Base-by-base conservation (phyloP, 306 rosid species). In the Quercus glauca region DNA sequence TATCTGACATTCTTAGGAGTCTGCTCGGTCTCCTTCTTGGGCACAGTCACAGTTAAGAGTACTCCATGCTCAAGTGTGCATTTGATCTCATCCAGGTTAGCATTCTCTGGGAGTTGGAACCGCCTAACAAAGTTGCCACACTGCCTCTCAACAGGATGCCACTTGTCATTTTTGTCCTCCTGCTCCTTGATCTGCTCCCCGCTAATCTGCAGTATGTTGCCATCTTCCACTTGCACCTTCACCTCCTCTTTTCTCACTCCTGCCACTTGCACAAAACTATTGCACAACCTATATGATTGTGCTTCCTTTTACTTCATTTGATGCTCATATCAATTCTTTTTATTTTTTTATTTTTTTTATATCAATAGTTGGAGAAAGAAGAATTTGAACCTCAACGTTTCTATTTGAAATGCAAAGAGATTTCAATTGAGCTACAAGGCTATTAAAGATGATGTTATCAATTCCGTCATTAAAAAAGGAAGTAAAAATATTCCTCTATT, bases 221-320 rank as follows among this genome's bases (percentile, higher is more conserved):
- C 63, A n/a, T 81, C 89, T 25, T 85, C 83, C 57, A 83, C 88
- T 6, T 79, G 55, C 59, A 88, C 83, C 80, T 84, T 87, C 56
- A 82, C 83, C 20, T 82, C 84, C 71, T 84, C 87, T 52, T 80
- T 84, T 63, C 57, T 71, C 82, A 85, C 84, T 64, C 80, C 82
- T 85, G 83, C 19, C 4, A n/a, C n/a, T n/a, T n/a, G n/a, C n/a
- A n/a, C 65, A 83, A 58, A 13, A 79, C 88, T 74, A 89, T 55
- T 51, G 55, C 75, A 70, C 90, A 89, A 0, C 86, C 90, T 60
- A 87, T 68, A 35, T 35, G 3, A 41, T 55, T 7, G 77, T 55
- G 72, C 72, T 68, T 82, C 89, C 65, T 58, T 80, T 20, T 85
- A 84, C 60, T 80, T 87, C 79, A 76, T 61, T 61, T 26, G 35